A percentile compares a stretch with the other conserved stretches of the same genome.
phyloP scores from a whole-genome alignment of 2,329 filamentous ascomycete species.

The Pestalotiopsis sp. region DNA sequence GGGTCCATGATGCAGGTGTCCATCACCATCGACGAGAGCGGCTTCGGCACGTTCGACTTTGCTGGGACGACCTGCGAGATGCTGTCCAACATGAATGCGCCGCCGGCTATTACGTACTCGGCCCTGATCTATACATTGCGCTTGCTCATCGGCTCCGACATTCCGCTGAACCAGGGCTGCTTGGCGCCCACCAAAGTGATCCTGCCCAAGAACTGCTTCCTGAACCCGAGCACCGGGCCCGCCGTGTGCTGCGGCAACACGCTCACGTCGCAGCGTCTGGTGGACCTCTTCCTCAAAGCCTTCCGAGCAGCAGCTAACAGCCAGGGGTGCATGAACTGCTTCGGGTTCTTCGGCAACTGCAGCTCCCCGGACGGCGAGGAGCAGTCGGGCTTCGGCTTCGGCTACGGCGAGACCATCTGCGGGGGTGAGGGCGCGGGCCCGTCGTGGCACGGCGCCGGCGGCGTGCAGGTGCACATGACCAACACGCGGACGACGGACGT shows the following conservation, averaged over 20 bases:
- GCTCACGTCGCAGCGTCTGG: slow-evolving; percentile 22
- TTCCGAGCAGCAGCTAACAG: slow-evolving; percentile 56
- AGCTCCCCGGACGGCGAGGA: slow-evolving; percentile 16
- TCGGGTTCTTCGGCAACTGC: slow-evolving; percentile 61
- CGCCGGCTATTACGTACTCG: slow-evolving; percentile 32
- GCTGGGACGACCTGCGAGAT: slow-evolving; percentile 55
- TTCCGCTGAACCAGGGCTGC: slow-evolving; percentile 76
- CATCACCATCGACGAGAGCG: slow-evolving; percentile 64
- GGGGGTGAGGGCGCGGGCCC: slow-evolving; percentile 71
- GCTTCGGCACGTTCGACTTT: slow-evolving; percentile 64
- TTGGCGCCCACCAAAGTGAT: slow-evolving; percentile 37
- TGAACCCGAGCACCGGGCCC: slow-evolving; percentile 28
- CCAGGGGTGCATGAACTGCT: slow-evolving; percentile 82
- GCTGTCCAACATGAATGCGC: slow-evolving; percentile 31
- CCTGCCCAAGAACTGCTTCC: slow-evolving; percentile 29
- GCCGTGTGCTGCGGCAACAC: slow-evolving; percentile 25
- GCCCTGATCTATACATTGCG: slow-evolving; percentile 39
- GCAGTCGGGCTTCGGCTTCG: slow-evolving; percentile 57
- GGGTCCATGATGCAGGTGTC: slow-evolving; percentile 28
- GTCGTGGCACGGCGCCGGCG: slow-evolving; percentile 66
- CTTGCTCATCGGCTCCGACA: slow-evolving; percentile 71
- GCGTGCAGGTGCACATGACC: slow-evolving; percentile 75
- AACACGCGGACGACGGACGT: slow-evolving; percentile 75
- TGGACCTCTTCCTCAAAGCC: slow-evolving; percentile 21
- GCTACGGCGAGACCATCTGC: slow-evolving; percentile 75